phyloP scores from a whole-genome alignment of 164 flowering plant species.

The Buxus sempervirens region DNA sequence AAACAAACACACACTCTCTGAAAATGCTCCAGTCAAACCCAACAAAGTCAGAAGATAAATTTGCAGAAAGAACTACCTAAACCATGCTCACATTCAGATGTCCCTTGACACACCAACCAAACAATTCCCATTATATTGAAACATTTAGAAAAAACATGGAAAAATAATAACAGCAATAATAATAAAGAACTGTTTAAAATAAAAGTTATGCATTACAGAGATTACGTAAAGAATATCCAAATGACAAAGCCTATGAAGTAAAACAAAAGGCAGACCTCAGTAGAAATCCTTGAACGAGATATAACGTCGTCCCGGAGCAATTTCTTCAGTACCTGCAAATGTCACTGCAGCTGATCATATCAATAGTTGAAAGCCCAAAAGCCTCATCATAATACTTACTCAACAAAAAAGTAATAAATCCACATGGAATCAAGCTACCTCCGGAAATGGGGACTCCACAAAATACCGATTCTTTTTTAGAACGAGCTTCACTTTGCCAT shows the following conservation, averaged over 20 bases:
- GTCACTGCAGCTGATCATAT: not conserved
- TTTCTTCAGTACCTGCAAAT: constrained; percentile 51
- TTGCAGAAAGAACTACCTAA: not conserved
- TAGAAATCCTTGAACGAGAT: constrained; percentile 43
- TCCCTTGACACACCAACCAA: not conserved
- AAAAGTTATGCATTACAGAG: no score
- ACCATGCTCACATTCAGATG: not conserved
- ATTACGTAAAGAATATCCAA: no score
- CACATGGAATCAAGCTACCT: constrained; percentile 34
- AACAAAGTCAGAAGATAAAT: not conserved
- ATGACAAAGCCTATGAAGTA: not conserved
- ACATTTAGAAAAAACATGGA: not conserved
- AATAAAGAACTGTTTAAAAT: not conserved
- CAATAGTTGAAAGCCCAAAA: not conserved
- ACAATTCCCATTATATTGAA: not conserved
- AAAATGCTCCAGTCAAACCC: not conserved
- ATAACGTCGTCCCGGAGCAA: constrained; percentile 56
- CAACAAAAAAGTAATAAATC: not conserved
- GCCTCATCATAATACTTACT: not conserved
- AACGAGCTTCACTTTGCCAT: constrained; percentile 98
- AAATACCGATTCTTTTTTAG: constrained; percentile 93
- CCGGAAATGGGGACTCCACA: constrained; percentile 90
- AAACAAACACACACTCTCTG: no score
- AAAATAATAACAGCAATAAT: not conserved
- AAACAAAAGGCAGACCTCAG: constrained; percentile 39